Base-by-base conservation (phyloP, 768 basidiomycete genomes). In the Mrakia gelida region DNA sequence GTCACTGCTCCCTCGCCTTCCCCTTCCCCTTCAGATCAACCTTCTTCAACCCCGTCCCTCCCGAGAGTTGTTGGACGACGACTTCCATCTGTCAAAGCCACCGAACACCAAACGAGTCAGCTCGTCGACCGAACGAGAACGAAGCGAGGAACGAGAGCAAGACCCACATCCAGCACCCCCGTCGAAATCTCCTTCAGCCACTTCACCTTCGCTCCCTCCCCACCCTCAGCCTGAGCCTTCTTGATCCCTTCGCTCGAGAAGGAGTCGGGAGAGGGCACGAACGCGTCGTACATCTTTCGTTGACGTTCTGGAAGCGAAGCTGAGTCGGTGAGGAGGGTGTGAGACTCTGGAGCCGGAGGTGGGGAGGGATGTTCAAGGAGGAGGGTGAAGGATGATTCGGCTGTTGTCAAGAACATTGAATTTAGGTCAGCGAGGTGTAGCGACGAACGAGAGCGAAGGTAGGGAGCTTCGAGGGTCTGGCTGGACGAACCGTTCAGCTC, bases 311-410 rank as follows among this genome's bases (percentile, higher is more conserved):
- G 59, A 28, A 21, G 49, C 11, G 59, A 59, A 10, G 59, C 59
- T 1, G 59, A 59, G 10, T 59, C 59, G 59, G 59, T 15, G 26
- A 59, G 59, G 26, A 59, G 59, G 26, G 59, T 59, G n/a, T 59
- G 59, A 9, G 59, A 59, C 1, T 28, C 59, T 26, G 68, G 13
- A 9, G 68, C 34, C 4, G 10, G 38, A 9, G 68, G 18, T 7
- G 68, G 41, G 8, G 68, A 43, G 26, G 68, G 68, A 7, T 71
- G 43, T 15, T 71, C 68, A 43, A 71, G 68, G 43, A 71, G 34
- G n/a, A 71, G 68, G 21, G 43, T 43, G 43, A 71, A 71, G 8
- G 68, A 71, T 16, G 43, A 43, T 26, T 71, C 68, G 68, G 34
- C 68, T 70, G 41, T 38, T 34, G 38, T 2, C 5, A 41, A 8